phyloP scores from a whole-genome alignment of 176 grass and related monocot genomes.

The Cocos nucifera region DNA sequence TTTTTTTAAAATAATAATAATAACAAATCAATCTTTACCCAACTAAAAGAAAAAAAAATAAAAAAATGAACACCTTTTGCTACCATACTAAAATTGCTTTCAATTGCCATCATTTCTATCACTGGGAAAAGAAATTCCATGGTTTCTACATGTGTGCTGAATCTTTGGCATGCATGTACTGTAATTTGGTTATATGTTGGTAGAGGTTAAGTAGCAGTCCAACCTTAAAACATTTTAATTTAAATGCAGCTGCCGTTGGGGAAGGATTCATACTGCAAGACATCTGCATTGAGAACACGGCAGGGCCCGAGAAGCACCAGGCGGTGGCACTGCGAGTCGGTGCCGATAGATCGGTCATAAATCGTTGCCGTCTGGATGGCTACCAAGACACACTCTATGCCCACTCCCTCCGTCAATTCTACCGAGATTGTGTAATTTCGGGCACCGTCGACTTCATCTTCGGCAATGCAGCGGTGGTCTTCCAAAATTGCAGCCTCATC shows the following conservation, averaged over 20 bases:
- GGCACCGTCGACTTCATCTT: slow-evolving; percentile 65
- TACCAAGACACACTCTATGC: slow-evolving; percentile 53
- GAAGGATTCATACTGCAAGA: slow-evolving; percentile 50
- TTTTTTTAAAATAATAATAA: too few relatives aligned
- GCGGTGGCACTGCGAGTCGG: slow-evolving; percentile 46
- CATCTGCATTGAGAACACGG: slow-evolving; percentile 54
- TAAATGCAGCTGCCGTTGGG: slow-evolving; percentile 33
- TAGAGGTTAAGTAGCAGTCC: too few relatives aligned
- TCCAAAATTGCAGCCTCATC: slow-evolving; percentile 40
- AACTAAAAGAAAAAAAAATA: too few relatives aligned
- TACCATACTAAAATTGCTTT: too few relatives aligned
- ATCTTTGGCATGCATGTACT: too few relatives aligned
- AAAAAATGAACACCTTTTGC: too few relatives aligned
- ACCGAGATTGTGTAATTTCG: slow-evolving; percentile 41
- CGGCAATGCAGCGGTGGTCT: slow-evolving; percentile 63
- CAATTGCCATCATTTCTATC: too few relatives aligned
- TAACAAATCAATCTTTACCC: too few relatives aligned
- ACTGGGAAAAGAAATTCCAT: too few relatives aligned
- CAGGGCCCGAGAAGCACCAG: slow-evolving; percentile 46
- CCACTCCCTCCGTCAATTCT: slow-evolving; percentile 47
- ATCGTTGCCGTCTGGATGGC: slow-evolving; percentile 43
- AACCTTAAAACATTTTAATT: background rate
- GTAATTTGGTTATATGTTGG: too few relatives aligned
- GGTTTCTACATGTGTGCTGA: too few relatives aligned
- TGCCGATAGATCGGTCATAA: slow-evolving; percentile 43